phyloP scores from a whole-genome alignment of 208 protist genomes.

The Leishmania tropica region DNA sequence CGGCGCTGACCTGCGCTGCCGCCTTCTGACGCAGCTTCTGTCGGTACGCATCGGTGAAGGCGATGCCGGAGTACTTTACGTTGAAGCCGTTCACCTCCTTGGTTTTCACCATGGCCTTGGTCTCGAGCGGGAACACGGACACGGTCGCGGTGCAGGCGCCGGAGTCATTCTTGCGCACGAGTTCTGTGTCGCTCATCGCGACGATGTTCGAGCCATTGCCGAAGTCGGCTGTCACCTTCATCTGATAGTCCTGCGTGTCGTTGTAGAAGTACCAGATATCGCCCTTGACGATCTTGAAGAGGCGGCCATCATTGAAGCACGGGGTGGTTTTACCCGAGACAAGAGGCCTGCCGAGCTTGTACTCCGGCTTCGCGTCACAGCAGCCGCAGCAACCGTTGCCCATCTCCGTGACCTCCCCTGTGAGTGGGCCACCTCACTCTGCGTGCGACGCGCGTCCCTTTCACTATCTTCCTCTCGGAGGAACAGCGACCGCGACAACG shows the following conservation, averaged over 20 bases:
- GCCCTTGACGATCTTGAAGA: constrained; percentile 65
- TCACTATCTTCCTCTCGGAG: background rate
- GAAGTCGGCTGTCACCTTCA: constrained; percentile 59
- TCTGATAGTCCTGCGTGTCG: constrained; percentile 76
- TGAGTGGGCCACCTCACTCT: background rate
- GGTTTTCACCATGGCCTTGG: constrained; percentile 41
- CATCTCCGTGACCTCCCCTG: constrained; percentile 6
- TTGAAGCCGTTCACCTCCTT: constrained; percentile 44
- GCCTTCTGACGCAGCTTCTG: constrained; percentile 17
- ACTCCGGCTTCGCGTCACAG: constrained; percentile 31
- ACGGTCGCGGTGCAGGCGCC: constrained; percentile 39
- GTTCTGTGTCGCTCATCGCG: constrained; percentile 26
- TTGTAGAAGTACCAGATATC: constrained; percentile 83
- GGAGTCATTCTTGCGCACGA: constrained; percentile 23
- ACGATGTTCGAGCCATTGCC: constrained; percentile 33
- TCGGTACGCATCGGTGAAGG: constrained; percentile 35
- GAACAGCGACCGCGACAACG: background rate
- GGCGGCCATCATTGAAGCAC: constrained; percentile 59
- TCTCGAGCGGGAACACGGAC: constrained; percentile 43
- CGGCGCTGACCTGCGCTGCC: constrained; percentile 12
- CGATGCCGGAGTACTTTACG: constrained; percentile 26
- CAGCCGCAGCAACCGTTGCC: constrained; percentile 35
- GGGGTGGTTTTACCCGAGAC: constrained; percentile 50
- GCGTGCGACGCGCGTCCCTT: background rate
- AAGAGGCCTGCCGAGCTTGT: constrained; percentile 41